Conservation (phyloP, 441 rosid species). For the Populus trichocarpa region DNA sequence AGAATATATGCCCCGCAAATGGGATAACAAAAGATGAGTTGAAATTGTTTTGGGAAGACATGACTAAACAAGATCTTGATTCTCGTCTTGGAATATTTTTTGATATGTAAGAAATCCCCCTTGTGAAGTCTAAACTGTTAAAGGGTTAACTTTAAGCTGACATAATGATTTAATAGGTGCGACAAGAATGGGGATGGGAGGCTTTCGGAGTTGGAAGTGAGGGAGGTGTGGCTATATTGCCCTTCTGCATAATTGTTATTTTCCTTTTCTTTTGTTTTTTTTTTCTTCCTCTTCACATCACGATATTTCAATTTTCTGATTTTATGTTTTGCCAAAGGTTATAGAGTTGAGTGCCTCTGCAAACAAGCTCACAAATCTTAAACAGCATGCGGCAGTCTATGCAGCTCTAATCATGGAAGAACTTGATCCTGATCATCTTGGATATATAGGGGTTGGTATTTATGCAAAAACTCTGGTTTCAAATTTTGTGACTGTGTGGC, state of each 20-base stretch:
- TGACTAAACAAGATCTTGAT: slow-evolving; percentile 71
- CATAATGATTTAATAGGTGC: slow-evolving; percentile 50
- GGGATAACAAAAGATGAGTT: slow-evolving; percentile 68
- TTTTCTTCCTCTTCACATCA: neutral
- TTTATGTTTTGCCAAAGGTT: slow-evolving; percentile 33
- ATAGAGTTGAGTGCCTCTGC: slow-evolving; percentile 83
- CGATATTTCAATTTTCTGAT: neutral
- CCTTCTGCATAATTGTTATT: neutral
- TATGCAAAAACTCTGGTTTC: neutral
- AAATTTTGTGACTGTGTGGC: neutral
- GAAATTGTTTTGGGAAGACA: slow-evolving; percentile 80
- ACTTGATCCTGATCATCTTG: slow-evolving; percentile 87
- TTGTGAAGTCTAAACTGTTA: neutral
- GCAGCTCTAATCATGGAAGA: slow-evolving; percentile 95
- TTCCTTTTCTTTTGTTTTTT: no score
- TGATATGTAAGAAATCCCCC: slow-evolving; percentile 55
- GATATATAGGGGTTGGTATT: slow-evolving; percentile 71
- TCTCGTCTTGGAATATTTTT: slow-evolving; percentile 88
- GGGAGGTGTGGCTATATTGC: slow-evolving; percentile 41
- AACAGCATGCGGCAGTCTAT: slow-evolving; percentile 55
- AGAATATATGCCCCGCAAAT: slow-evolving; percentile 33
- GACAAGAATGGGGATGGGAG: slow-evolving; percentile 90
- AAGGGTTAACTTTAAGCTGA: neutral
- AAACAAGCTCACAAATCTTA: slow-evolving; percentile 71
- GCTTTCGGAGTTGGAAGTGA: slow-evolving; percentile 73